Percentiles rank a stretch among this genome's conserved stretches.
Evolutionary conservation across 2,329 filamentous ascomycete genomes (phyloP).

Genomic region (Cryoendolithus antarcticus): DNA sequence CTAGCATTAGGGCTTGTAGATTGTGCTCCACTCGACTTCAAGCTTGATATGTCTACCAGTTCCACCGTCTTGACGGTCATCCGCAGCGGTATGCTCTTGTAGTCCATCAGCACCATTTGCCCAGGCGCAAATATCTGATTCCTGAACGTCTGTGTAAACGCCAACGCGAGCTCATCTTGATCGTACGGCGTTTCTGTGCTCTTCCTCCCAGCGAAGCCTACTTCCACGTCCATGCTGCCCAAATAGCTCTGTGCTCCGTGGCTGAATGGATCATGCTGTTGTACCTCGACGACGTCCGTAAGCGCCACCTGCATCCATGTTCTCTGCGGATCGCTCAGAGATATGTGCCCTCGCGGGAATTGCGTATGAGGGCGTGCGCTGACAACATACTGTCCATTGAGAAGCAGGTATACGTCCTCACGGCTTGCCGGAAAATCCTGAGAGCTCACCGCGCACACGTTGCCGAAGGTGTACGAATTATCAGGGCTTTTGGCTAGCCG

Average conservation of each 20-base stretch:
- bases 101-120: constrained; percentile 74
- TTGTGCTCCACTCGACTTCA: constrained; percentile 47
- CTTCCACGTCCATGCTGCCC: constrained; percentile 67
- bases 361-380: constrained; percentile 60
- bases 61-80: constrained; percentile 72
- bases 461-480: constrained; percentile 39
- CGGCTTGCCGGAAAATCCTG: constrained; percentile 64
- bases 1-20: constrained; percentile 49
- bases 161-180: constrained; percentile 62
- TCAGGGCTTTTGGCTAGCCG: constrained; percentile 44
- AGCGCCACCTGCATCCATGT: constrained; percentile 76
- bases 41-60: constrained; percentile 61
- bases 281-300: constrained; percentile 60
- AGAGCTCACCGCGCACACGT: constrained; percentile 58
- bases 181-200: constrained; percentile 65
- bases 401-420: constrained; percentile 66
- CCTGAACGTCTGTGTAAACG: constrained; percentile 50
- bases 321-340: constrained; percentile 74
- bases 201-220: constrained; percentile 77
- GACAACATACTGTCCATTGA: constrained; percentile 65
- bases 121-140: constrained; percentile 83
- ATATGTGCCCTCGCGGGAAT: constrained; percentile 65
- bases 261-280: constrained; percentile 66
- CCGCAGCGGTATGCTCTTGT: constrained; percentile 64
- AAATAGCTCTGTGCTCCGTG: constrained; percentile 62